A percentile compares a stretch with the other conserved stretches of the same genome.
Conservation (phyloP, 345 rosid species). For the Hypericum androsaemum region DNA sequence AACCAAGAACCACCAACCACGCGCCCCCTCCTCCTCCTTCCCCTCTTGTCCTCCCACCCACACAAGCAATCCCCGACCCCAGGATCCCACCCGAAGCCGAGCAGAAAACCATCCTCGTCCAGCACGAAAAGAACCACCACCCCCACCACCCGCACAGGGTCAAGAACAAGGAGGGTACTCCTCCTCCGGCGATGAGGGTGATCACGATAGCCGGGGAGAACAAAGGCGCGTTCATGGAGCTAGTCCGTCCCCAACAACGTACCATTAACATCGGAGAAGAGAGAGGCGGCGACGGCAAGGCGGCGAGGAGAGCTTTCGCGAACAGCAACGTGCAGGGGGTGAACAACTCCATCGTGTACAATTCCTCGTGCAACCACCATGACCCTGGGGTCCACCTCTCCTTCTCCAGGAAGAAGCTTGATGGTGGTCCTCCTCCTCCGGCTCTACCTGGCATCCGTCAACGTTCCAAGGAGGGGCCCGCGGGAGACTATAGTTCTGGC, state of each 20-base stretch:
- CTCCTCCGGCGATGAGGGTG: constrained; percentile 33
- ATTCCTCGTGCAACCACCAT: constrained; percentile 52
- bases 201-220: constrained; percentile 87
- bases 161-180: constrained; percentile 26
- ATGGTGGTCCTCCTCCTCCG: constrained; percentile 3
- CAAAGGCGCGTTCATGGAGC: constrained; percentile 84
- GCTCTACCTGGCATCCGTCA: too few species aligned
- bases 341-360: constrained; percentile 67
- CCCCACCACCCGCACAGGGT: constrained; percentile 21
- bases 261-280: constrained; percentile 25
- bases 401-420: constrained; percentile 45
- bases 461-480: too few species aligned
- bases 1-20: too few species aligned
- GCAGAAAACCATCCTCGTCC: constrained; percentile 58
- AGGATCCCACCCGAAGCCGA: constrained; percentile 39
- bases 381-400: constrained; percentile 78
- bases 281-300: constrained; percentile 22
- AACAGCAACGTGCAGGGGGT: constrained; percentile 88
- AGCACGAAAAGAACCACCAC: constrained; percentile 16
- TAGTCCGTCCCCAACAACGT: constrained; percentile 30
- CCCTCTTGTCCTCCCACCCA: constrained; percentile 63
- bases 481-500: too few species aligned
- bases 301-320: constrained; percentile 38
- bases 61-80: constrained; percentile 33
- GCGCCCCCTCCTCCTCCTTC: constrained; percentile 27